phyloP scores from a whole-genome alignment of 1,139 yeast genomes.

The Yamadazyma siamensis region DNA sequence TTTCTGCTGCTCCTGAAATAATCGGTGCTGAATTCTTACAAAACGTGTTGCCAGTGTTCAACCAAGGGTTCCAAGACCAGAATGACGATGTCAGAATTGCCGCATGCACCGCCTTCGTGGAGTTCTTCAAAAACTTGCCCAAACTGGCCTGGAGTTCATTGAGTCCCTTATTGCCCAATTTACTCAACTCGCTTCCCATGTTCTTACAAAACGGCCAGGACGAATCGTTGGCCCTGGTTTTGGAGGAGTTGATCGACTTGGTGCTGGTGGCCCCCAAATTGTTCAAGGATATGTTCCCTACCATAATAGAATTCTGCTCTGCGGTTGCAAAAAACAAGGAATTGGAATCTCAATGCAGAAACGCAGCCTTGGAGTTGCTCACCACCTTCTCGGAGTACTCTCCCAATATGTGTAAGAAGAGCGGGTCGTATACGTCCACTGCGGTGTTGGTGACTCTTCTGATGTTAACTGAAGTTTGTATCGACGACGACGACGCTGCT shows the following conservation, averaged over 20 bases:
- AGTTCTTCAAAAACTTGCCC: constrained; percentile 80
- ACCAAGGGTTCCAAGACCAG: constrained; percentile 73
- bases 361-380: constrained; percentile 82
- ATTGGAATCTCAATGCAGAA: constrained; percentile 73
- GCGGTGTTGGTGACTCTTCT: constrained; percentile 73
- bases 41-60: constrained; percentile 66
- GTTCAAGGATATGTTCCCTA: constrained; percentile 86
- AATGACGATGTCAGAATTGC: constrained; percentile 85
- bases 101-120: constrained; percentile 88
- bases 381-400: constrained; percentile 91
- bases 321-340: constrained; percentile 79
- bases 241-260: constrained; percentile 83
- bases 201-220: constrained; percentile 78
- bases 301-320: constrained; percentile 79
- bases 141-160: constrained; percentile 73
- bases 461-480: constrained; percentile 91
- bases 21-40: constrained; percentile 57
- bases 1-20: constrained; percentile 79
- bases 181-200: constrained; percentile 84
- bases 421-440: constrained; percentile 66
- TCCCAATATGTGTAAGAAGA: constrained; percentile 90
- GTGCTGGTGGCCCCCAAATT: constrained; percentile 93
- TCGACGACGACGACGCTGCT: constrained; percentile 81
- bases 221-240: constrained; percentile 76
- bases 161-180: constrained; percentile 74